Percentiles rank a stretch among this genome's conserved stretches.
phyloP scores from a whole-genome alignment of 345 rosid species.

The Syzygium oleosum region DNA sequence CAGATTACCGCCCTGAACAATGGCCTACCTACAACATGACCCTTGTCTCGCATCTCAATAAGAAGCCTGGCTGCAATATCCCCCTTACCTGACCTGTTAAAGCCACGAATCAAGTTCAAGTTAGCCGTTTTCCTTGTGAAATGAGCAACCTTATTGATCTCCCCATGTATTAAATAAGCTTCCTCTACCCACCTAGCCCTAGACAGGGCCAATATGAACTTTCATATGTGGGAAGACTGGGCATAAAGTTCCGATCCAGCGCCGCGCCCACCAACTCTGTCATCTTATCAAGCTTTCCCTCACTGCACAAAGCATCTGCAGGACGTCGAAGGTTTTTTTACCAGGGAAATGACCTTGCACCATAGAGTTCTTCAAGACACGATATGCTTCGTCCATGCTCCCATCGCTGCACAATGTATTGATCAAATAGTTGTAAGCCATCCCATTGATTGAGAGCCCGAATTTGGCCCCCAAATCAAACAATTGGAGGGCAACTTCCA shows the following conservation, averaged over 20 bases:
- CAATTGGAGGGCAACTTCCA: conserved; percentile 60
- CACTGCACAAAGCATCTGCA: conserved; percentile 60
- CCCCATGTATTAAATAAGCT: conserved; percentile 42
- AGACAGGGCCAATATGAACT: conserved; percentile 55
- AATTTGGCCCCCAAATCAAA: conserved; percentile 49
- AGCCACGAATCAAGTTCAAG: conserved; percentile 39
- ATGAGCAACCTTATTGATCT: conserved; percentile 28
- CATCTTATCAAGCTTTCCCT: conserved; percentile 54
- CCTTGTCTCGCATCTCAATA: conserved; percentile 66
- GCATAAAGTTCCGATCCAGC: conserved; percentile 31
- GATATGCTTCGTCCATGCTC: conserved; percentile 43
- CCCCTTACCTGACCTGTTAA: conserved; percentile 32
- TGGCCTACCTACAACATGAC: conserved; percentile 22
- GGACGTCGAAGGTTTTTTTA: conserved; percentile 31
- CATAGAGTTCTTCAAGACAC: conserved; percentile 36
- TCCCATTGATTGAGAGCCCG: conserved; percentile 35
- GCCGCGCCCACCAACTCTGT: conserved; percentile 42
- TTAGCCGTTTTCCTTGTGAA: conserved; percentile 17
- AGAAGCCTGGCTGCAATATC: conserved; percentile 64
- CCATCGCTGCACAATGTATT: conserved; percentile 45
- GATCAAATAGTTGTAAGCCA: conserved; percentile 61
- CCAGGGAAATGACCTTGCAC: conserved; percentile 57
- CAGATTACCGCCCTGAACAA: conserved; percentile 46
- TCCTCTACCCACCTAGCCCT: conserved; percentile 45
- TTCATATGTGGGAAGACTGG: conserved; percentile 22